Evolutionary conservation across 1,284 basidiomycete genomes (phyloP), one percentile per base, ranked within the genome.

Genomic region (Schizophyllum commune): DNA sequence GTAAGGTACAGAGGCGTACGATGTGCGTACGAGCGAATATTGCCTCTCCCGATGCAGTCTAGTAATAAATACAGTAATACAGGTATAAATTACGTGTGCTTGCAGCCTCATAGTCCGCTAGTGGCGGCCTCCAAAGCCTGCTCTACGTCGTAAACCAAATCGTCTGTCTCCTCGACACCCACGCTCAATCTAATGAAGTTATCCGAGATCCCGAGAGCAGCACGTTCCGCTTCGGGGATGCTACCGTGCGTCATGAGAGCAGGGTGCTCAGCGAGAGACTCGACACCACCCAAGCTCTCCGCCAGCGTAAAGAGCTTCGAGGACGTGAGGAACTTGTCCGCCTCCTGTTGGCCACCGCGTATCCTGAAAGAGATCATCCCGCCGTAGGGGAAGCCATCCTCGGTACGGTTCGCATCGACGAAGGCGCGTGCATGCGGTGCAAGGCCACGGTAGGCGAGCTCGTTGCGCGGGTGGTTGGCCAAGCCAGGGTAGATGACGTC

Each of bases 271-370:
- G 91, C 91, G 58, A 97, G 76, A 71, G 86, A 89, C 81, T 98
- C 96, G 15, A 97, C 92, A 0, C 95, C 96, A 1, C 96, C 96
- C 5, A 98, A 76, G 56, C 85, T 89, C 79, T 97, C 95, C 2
- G 96, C 96, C 17, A 98, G 81, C 13, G 88, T 85, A 71, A 97
- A 96, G 55, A 96, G 71, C 53, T 83, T 74, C 34, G 88, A 79
- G 1, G 82, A 73, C 0, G 83, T 83, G 60, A 97, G 75, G 78
- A 98, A 94, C 65, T 72, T 77, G 62, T 88, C 82, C 8, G 91
- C 87, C 63, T 82, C 80, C 59, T 66, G 70, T 4, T 74, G 73
- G 0, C 83, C 83, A 0, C 82, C 83, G 5, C 78, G 77, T 58
- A 95, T 85, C 21, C 87, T 76, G 74, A 93, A 88, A 9, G 86